phyloP scores from a whole-genome alignment of 2,329 filamentous ascomycete species.

The Sphaceloma murrayae region DNA sequence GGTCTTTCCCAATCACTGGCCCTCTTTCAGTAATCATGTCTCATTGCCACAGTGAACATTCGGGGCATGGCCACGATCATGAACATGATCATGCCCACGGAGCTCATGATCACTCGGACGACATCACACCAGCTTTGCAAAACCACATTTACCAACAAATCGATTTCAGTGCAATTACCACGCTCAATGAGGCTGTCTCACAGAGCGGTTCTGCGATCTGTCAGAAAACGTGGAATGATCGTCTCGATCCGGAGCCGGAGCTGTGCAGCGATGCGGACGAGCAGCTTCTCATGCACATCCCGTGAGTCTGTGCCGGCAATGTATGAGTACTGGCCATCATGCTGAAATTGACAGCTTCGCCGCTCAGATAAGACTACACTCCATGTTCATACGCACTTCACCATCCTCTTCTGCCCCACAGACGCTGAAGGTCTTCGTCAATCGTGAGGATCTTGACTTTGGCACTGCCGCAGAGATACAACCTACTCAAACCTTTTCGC shows the following conservation, averaged over 20 bases:
- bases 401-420: conserved; percentile 60
- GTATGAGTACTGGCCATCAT: not conserved
- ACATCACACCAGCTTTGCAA: conserved; percentile 84
- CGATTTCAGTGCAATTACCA: conserved; percentile 73
- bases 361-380: conserved; percentile 85
- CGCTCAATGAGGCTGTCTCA: conserved; percentile 67
- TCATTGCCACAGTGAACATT: conserved; percentile 41
- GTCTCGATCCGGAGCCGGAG: conserved; percentile 61
- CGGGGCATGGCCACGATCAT: conserved; percentile 36
- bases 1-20: too few species aligned
- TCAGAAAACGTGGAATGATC: conserved; percentile 84
- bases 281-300: conserved; percentile 85
- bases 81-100: conserved; percentile 47
- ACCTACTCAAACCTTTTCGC: conserved; percentile 65
- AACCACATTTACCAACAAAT: conserved; percentile 86
- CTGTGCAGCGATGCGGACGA: conserved; percentile 81
- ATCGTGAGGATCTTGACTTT: conserved; percentile 83
- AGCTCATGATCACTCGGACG: conserved; percentile 79
- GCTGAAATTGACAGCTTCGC: conserved; percentile 58
- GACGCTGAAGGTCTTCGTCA: conserved; percentile 80
- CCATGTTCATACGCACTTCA: conserved; percentile 75
- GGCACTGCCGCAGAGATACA: conserved; percentile 56
- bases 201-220: conserved; percentile 65
- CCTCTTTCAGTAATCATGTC: conserved; percentile 32
- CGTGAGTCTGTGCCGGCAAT: conserved; percentile 59